A percentile compares a stretch with the other conserved stretches of the same genome.
These are phyloP conservation scores for Diaporthe citri DNA, from an alignment of 2,329 filamentous ascomycete genomes.

Conservation along the genomic window DNA sequence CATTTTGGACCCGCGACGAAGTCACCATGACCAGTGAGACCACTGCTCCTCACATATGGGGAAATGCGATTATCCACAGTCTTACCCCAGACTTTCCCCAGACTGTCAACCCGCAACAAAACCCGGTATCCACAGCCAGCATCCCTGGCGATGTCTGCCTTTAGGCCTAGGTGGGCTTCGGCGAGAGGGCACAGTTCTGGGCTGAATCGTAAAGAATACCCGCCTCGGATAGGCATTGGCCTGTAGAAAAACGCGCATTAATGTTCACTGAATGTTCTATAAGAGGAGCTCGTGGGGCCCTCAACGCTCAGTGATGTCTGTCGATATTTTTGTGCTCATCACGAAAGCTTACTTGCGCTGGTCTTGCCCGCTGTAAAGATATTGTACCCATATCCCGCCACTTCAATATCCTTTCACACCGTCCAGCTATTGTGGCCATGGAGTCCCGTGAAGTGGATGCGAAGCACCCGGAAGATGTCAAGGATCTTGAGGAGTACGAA, in stretches of 20 bases:
- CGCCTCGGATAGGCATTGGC: neutral
- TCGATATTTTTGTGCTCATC: neutral
- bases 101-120: constrained; percentile 10
- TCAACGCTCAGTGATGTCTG: neutral
- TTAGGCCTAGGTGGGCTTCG: neutral
- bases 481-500: neutral
- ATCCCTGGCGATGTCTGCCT: neutral
- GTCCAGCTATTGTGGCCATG: neutral
- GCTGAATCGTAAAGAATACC: neutral
- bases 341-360: too few relatives aligned
- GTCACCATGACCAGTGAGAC: too few relatives aligned
- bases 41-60: neutral
- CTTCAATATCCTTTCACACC: neutral
- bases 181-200: neutral
- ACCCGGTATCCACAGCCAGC: neutral
- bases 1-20: neutral
- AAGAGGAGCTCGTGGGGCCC: neutral
- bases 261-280: neutral
- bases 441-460: neutral
- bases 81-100: constrained; percentile 12
- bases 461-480: constrained; percentile 1
- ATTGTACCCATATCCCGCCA: too few relatives aligned
- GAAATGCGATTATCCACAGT: neutral
- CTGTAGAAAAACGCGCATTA: neutral
- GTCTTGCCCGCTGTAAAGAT: too few relatives aligned